A percentile compares a stretch with the other conserved stretches of the same genome.
phyloP scores from a whole-genome alignment of 192 early-diverging fungal species.

The Podila epigama region DNA sequence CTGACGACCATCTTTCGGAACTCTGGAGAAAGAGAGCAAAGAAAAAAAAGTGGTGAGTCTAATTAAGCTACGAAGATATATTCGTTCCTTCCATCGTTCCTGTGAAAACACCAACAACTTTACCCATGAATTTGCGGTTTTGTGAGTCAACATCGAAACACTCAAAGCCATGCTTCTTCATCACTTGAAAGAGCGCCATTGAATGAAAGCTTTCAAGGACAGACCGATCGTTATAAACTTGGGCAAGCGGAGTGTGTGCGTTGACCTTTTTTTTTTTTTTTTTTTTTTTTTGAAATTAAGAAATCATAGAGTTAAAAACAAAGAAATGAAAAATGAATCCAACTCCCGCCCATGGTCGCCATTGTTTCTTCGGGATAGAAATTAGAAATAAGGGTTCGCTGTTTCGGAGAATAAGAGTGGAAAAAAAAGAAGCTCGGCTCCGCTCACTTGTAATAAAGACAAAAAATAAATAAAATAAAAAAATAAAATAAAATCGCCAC shows the following conservation, averaged over 20 bases:
- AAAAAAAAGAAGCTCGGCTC: too few relatives aligned
- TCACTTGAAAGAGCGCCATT: conserved; percentile 72
- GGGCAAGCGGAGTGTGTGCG: conserved; percentile 80
- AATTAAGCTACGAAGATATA: not conserved
- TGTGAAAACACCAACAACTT: not conserved
- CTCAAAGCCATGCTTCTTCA: conserved; percentile 65
- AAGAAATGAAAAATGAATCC: not conserved
- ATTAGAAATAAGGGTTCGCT: too few relatives aligned
- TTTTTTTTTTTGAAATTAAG: not conserved
- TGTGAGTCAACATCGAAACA: conserved; percentile 48
- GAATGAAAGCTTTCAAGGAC: conserved; percentile 96
- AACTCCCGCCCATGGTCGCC: not conserved
- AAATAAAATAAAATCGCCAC: not conserved
- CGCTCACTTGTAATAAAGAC: too few relatives aligned
- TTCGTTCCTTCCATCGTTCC: not conserved
- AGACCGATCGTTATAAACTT: conserved; percentile 92
- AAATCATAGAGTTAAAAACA: not conserved
- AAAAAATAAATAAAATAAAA: not conserved
- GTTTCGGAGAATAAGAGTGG: too few relatives aligned
- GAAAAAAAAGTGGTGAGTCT: not conserved
- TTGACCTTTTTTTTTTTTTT: conserved; percentile 58
- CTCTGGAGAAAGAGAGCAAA: conserved; percentile 52
- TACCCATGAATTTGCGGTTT: conserved; percentile 51
- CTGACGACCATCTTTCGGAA: conserved; percentile 75
- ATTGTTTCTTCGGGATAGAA: too few relatives aligned